Base-by-base conservation (phyloP, 2,329 filamentous ascomycete species). In the Neocatenulostroma microsporum region DNA sequence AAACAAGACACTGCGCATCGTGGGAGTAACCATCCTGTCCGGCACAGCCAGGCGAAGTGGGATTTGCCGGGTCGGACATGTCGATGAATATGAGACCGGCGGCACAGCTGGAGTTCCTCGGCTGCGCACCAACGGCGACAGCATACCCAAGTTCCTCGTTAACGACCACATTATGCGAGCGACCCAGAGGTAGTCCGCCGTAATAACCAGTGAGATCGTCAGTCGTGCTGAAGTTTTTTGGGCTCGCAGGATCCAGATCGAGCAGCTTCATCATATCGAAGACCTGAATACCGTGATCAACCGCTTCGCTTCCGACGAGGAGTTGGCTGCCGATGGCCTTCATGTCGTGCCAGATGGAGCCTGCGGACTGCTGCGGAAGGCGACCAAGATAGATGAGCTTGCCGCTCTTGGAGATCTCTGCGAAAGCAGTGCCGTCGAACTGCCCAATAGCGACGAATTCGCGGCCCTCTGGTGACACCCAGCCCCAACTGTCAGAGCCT, bases 261-360 rank as follows among this genome's bases (percentile, higher is more conserved):
- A 72, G 60, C n/a, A 75, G 61, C 61, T 69, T 77, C 48, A 63
- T 68, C 70, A 78, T 68, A 56, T 80, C 76, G 49, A 80, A 80
- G 56, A 79, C 68, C 56, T 79, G 76, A 30, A 80, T 68, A 21
- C 72, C 70, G 55, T 79, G 75, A 47, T 63, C 54, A 28, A 52
- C 47, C 21, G 70, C 67, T 44, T 70, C 67, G n/a, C 49, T 37
- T 34, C 64, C 65, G 34, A 68, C 66, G 41, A 67, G 57, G 53
- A 66, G 58, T 41, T 62, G 60, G 44, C 67, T 40, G 44, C 58
- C 63, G 44, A 63, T 62, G 3, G 53, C 59, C 13, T 64, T 58
- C 41, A 75, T 74, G 54, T 76, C 71, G 31, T 70, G 63, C 71
- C 72, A 75, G 24, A 63, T 59, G 19, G 66, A 63, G 29, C 63